Conservation (phyloP, 306 rosid species). For the Trifolium fragiferum region DNA sequence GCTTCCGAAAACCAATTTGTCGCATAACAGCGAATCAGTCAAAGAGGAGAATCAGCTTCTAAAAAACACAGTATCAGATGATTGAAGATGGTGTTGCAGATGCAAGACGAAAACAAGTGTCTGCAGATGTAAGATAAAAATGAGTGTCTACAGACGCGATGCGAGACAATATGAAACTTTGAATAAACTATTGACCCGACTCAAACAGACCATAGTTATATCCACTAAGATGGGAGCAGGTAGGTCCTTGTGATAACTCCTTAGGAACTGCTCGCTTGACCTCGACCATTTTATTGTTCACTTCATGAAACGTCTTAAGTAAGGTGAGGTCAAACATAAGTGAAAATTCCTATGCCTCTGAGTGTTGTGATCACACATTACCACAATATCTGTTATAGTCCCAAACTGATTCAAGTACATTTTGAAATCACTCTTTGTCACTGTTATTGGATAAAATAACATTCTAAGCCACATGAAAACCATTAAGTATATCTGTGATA, state of each 20-base stretch:
- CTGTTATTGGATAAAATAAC: slow-evolving; percentile 41
- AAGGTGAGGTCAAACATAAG: slow-evolving; percentile 88
- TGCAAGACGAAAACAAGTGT: too few species aligned
- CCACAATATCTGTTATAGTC: slow-evolving; percentile 94
- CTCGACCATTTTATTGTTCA: slow-evolving; percentile 97
- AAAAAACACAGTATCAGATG: too few species aligned
- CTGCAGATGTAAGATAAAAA: too few species aligned
- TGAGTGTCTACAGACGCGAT: too few species aligned
- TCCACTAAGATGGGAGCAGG: slow-evolving; percentile 79
- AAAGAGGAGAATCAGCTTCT: too few species aligned
- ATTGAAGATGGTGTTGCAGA: too few species aligned
- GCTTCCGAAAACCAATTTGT: too few species aligned
- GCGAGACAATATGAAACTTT: too few species aligned
- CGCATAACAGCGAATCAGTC: too few species aligned
- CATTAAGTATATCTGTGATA: too few species aligned
- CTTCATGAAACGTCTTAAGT: slow-evolving; percentile 82
- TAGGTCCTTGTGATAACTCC: slow-evolving; percentile 89
- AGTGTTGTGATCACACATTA: slow-evolving; percentile 96
- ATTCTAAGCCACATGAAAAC: too few species aligned
- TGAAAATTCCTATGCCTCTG: slow-evolving; percentile 95
- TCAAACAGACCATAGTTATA: slow-evolving; percentile 60
- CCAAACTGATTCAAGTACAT: slow-evolving; percentile 93
- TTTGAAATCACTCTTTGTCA: slow-evolving; percentile 93
- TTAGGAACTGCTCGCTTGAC: slow-evolving; percentile 99
- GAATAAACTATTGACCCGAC: slow-evolving; percentile 78